Conservation (phyloP, 2,329 filamentous ascomycete genomes). For the Alternaria brassicae region DNA sequence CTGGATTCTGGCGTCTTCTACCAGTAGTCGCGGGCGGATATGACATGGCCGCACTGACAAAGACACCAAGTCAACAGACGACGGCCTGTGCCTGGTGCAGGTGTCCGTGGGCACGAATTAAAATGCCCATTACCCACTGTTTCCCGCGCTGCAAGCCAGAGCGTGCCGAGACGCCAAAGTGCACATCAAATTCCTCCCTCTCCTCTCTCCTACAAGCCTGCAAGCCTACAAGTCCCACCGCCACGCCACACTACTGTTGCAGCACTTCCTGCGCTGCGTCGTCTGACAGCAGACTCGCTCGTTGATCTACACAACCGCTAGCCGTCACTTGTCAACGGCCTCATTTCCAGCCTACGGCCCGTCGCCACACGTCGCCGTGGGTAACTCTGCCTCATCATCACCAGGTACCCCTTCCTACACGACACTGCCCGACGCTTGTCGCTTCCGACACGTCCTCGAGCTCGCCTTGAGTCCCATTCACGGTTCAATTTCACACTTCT, state of each 20-base stretch:
- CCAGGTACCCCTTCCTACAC: constrained; percentile 42
- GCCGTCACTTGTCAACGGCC: constrained; percentile 17
- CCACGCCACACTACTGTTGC: constrained; percentile 25
- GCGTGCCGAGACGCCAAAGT: constrained; percentile 22
- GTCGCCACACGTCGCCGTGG: constrained; percentile 45
- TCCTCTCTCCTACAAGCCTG: constrained; percentile 13
- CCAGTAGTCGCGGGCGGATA: background rate
- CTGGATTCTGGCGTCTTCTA: constrained; percentile 8
- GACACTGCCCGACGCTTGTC: constrained; percentile 26
- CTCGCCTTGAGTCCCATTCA: constrained; percentile 33
- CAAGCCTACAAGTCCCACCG: constrained; percentile 14
- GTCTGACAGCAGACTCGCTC: constrained; percentile 16
- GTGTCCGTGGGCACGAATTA: constrained; percentile 19
- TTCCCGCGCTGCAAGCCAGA: constrained; percentile 6
- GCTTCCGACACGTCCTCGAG: constrained; percentile 32
- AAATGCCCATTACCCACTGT: constrained; percentile 19
- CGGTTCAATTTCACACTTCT: constrained; percentile 38
- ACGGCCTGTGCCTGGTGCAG: background rate
- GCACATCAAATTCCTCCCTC: constrained; percentile 34
- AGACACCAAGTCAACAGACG: background rate
- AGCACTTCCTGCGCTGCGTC: constrained; percentile 17
- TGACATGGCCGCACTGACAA: constrained; percentile 14
- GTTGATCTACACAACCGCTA: constrained; percentile 17
- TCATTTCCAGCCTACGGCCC: constrained; percentile 32
- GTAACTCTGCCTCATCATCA: constrained; percentile 41